Base-by-base conservation (phyloP, 2,329 filamentous ascomycete genomes). In the Colletotrichum musae region DNA sequence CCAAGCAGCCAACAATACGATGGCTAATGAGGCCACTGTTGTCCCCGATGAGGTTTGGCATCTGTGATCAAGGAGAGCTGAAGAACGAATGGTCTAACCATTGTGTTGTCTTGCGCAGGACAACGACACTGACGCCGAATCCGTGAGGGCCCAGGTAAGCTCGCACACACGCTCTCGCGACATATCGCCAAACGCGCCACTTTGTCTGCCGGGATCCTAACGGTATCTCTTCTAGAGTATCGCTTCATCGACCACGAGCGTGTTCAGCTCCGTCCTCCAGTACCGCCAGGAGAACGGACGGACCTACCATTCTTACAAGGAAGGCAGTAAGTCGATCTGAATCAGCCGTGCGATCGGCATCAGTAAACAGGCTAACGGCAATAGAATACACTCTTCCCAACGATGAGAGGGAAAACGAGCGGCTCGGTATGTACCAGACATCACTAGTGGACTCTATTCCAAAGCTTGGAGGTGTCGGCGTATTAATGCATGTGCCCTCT, bases 221-320 rank as follows among this genome's bases (percentile, higher is more conserved):
- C 15, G 41, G 24, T 6, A 21, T 5, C 3, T 39, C 10, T 12
- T 18, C n/a, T 15, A 58, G 57, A 58, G 57, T 21, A 4, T 48
- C 21, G 43, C 26, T 7, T 48, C 57, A 16, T 58, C 57, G 9
- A 58, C 16, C 10, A 50, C 43, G 5, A 58, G 57, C 24, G 16
- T 58, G 18, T 13, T 4, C 16, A 50, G 26, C 26, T 58, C 57
- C 10, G 57, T 58, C 2, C 45, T 26, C 6, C 71, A 75, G 16
- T 79, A 78, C 71, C 78, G 80, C 3, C 73, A 75, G 13, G 81
- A 82, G 62, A 80, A 82, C 67, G 80, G 80, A 2, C 72, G 80
- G 15, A 81, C 78, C 1, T 82, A 81, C 41, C 78, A 82, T 56
- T 72, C 78, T 2, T 80, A 76, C 50, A 77, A 77, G 26, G 76